phyloP scores from a whole-genome alignment of 2,329 filamentous ascomycete species.

The Fusarium sp. region DNA sequence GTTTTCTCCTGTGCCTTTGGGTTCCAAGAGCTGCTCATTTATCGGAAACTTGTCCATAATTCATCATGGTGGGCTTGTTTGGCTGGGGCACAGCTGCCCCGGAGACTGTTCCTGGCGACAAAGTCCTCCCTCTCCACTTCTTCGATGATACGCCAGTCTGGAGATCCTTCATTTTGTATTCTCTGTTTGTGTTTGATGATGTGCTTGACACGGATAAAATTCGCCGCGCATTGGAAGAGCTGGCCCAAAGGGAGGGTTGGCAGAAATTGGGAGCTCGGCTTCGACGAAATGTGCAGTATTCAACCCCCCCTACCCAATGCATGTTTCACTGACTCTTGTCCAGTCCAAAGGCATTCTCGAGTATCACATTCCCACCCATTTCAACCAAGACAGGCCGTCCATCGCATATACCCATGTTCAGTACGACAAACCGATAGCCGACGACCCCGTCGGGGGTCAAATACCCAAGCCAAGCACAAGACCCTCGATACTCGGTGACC shows the following conservation, averaged over 20 bases:
- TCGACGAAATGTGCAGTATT: not conserved
- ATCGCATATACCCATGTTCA: not conserved
- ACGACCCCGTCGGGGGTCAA: not conserved
- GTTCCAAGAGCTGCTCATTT: not conserved
- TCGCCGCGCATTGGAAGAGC: not conserved
- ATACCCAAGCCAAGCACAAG: not conserved
- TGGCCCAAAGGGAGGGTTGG: not conserved
- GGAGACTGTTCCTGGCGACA: not conserved
- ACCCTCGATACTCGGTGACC: not conserved
- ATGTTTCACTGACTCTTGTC: not conserved
- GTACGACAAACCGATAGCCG: not conserved
- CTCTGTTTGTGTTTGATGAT: not conserved
- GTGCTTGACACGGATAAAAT: not conserved
- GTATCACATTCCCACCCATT: not conserved
- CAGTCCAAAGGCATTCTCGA: not conserved
- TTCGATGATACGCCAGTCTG: not conserved
- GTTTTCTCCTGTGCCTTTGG: not conserved
- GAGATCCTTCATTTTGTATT: not conserved
- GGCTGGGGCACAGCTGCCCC: not conserved
- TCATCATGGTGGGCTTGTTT: not conserved
- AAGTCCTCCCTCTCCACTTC: not conserved
- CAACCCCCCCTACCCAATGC: too few relatives aligned
- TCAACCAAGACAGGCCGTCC: not conserved
- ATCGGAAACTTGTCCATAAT: not conserved
- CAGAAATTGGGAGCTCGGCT: not conserved